phyloP scores from a whole-genome alignment of 2,329 filamentous ascomycete species.

The Rasamsonia emersonii region DNA sequence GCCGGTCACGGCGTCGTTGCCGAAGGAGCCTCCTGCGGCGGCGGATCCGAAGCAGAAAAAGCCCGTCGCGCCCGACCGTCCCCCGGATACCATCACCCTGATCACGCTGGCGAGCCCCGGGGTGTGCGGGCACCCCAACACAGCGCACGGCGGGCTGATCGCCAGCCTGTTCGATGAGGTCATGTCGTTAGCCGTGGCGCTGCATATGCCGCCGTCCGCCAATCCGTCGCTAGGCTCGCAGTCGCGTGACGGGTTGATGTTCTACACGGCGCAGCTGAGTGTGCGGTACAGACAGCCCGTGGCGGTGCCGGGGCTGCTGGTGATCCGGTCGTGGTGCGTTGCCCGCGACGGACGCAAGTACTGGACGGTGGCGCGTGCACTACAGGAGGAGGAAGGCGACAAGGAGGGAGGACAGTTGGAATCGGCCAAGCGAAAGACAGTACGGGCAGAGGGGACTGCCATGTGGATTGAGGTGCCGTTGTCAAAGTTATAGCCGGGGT shows the following conservation, averaged over 20 bases:
- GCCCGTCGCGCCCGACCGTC: constrained; percentile 14
- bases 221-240: constrained; percentile 10
- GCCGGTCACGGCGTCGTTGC: constrained; percentile 6
- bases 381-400: constrained; percentile 28
- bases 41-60: constrained; percentile 14
- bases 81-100: constrained; percentile 31
- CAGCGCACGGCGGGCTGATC: constrained; percentile 33
- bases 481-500: constrained; percentile 19
- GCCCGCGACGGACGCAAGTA: constrained; percentile 30
- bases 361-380: constrained; percentile 31
- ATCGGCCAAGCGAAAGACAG: constrained; percentile 22
- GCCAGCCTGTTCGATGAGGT: constrained; percentile 36
- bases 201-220: constrained; percentile 16
- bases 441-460: constrained; percentile 33
- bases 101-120: constrained; percentile 26
- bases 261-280: constrained; percentile 34
- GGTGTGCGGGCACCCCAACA: constrained; percentile 30
- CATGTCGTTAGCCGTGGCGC: constrained; percentile 32
- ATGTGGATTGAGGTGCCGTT: constrained; percentile 30
- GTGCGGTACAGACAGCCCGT: constrained; percentile 32
- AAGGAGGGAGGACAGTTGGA: constrained; percentile 21
- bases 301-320: constrained; percentile 25
- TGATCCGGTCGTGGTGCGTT: constrained; percentile 28
- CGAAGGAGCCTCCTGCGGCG: constrained; percentile 13
- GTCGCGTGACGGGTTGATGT: constrained; percentile 16